Percentiles rank a stretch among this genome's conserved stretches.
Conservation (phyloP, 495 filamentous ascomycete genomes). For the Penicillium robsamsonii region DNA sequence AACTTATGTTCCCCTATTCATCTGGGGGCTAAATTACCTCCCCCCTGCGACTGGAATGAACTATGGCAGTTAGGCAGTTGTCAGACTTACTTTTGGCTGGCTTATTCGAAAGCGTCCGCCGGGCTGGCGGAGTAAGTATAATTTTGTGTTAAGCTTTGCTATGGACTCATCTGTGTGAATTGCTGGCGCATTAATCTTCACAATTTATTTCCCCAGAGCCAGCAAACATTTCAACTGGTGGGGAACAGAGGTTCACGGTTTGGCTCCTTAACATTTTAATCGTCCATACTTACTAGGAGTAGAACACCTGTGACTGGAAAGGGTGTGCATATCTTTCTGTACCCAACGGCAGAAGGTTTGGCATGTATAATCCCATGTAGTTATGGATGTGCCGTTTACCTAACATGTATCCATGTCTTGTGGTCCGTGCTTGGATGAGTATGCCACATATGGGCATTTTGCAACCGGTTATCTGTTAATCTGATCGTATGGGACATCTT, state of each 20-base stretch:
- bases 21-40: constrained; percentile 31
- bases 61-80: constrained; percentile 76
- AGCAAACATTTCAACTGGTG: constrained; percentile 62
- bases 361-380: not conserved
- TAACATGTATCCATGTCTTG: not conserved
- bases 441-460: not conserved
- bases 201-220: constrained; percentile 69
- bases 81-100: constrained; percentile 67
- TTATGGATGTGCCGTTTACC: not conserved
- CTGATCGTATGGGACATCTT: not conserved
- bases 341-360: constrained; percentile 23
- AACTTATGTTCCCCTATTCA: constrained; percentile 30
- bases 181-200: constrained; percentile 75
- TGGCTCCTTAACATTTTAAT: not conserved
- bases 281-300: not conserved
- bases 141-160: constrained; percentile 76
- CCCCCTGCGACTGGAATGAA: constrained; percentile 66
- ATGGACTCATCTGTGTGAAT: constrained; percentile 77
- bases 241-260: constrained; percentile 68
- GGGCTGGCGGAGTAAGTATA: constrained; percentile 84
- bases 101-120: constrained; percentile 56
- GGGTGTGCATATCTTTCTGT: constrained; percentile 22
- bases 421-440: not conserved
- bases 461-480: not conserved
- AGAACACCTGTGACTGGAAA: constrained; percentile 29